Evolutionary conservation across 352 stramenopile genomes (phyloP), one percentile per base, ranked within the genome.

Genomic region (Pythium biforme): DNA sequence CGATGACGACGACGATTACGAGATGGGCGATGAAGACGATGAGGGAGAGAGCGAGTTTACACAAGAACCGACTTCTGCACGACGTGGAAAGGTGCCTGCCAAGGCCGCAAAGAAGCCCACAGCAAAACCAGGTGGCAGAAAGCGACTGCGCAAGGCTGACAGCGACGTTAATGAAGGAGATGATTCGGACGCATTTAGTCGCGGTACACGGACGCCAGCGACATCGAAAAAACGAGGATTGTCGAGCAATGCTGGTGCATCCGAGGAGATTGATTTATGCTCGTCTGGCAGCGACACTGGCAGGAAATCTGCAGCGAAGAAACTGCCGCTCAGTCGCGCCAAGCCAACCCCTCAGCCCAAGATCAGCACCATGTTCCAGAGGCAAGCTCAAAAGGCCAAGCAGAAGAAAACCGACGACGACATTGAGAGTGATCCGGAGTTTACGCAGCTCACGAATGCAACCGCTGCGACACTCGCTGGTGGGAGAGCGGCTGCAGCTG

Each of bases 361-460:
- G 46, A 86, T 92, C 55, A 73, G 69, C 60, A 64, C 81, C 22
- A 50, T 92, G 57, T 88, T 90, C 43, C 73, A 46, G 47, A 75
- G 54, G 46, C 55, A 58, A 26, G 20, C 29, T 15, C 23, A 59
- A 23, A 26, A 46, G 47, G 54, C 43, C 27, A 53, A 53, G 27
- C 2, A 12, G 19, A 62, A 49, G 17, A n/a, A 47, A 5, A 53
- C 72, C 14, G 69, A 82, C 22, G 80, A 90, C 59, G 79, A 87
- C 17, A 68, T 89, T n/a, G 83, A 92, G 64, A 88, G 79, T 29
- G 83, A 92, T 49, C 45, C 73, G 1, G 81, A 89, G 55, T 92
- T 92, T 40, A 85, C 76, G 22, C 58, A 86, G 54, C 55, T 90
- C 27, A 71, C 73, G 8, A 60, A 64, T 33, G 45, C 60, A 14